Percentiles rank a stretch among this genome's conserved stretches.
phyloP scores from a whole-genome alignment of 257 asterid genomes.

The Paulownia fortunei region DNA sequence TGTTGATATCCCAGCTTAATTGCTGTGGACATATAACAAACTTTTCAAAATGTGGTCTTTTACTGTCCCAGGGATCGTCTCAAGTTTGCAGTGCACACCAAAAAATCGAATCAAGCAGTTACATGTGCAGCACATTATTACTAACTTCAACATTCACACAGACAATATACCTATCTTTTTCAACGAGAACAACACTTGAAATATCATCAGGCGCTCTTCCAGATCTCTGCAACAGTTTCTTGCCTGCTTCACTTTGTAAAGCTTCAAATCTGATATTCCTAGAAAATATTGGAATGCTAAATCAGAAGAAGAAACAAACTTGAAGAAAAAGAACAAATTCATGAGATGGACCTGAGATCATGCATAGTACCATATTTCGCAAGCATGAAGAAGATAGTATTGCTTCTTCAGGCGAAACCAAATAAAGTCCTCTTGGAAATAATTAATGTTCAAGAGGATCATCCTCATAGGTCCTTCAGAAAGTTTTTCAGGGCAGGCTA shows the following conservation, averaged over 20 bases:
- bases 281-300: constrained; percentile 20
- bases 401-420: constrained; percentile 3
- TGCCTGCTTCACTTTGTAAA: constrained; percentile 92
- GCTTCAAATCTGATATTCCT: constrained; percentile 90
- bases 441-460: neutral
- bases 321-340: neutral
- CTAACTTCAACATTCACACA: neutral
- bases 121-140: neutral
- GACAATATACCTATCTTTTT: constrained; percentile 65
- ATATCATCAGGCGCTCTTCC: constrained; percentile 96
- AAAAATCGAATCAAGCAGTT: neutral
- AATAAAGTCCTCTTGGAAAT: neutral
- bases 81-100: constrained; percentile 14
- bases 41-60: neutral
- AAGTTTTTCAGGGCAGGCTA: neutral
- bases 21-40: neutral
- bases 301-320: constrained; percentile 23
- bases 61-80: neutral
- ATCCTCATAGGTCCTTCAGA: neutral
- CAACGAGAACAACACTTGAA: constrained; percentile 95
- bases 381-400: neutral
- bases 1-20: neutral
- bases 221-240: constrained; percentile 79
- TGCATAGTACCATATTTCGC: neutral
- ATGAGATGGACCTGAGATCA: constrained; percentile 4